phyloP scores from a whole-genome alignment of 2,329 filamentous ascomycete genomes.

The Rhinocladiella mackenziei region DNA sequence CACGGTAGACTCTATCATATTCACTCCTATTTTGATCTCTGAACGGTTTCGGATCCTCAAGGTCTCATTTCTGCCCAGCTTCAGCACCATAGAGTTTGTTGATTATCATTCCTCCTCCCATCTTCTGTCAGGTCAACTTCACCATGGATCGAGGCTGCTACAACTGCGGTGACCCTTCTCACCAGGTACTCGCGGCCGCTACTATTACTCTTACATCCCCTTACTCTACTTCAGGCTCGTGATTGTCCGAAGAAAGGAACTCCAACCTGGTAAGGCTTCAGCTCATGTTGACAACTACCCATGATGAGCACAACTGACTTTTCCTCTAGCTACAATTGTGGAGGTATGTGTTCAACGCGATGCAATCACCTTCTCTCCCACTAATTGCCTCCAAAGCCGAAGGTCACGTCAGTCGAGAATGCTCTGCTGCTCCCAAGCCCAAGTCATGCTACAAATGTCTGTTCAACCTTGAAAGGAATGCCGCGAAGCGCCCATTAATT shows the following conservation, averaged over 20 bases:
- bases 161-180: slow-evolving; percentile 47
- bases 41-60: too few relatives aligned
- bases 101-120: too few relatives aligned
- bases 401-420: slow-evolving; percentile 87
- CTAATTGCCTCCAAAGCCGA: slow-evolving; percentile 41
- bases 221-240: slow-evolving; percentile 57
- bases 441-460: slow-evolving; percentile 59
- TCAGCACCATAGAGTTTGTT: background rate
- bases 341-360: slow-evolving; percentile 60
- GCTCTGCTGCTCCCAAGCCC: slow-evolving; percentile 83
- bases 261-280: slow-evolving; percentile 77
- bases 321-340: slow-evolving; percentile 69
- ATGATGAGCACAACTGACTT: too few relatives aligned
- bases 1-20: too few relatives aligned
- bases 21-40: too few relatives aligned
- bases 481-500: slow-evolving; percentile 54
- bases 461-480: slow-evolving; percentile 11
- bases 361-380: slow-evolving; percentile 8
- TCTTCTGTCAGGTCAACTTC: too few relatives aligned
- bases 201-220: slow-evolving; percentile 12
- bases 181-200: slow-evolving; percentile 22
- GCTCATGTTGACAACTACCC: too few relatives aligned
- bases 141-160: slow-evolving; percentile 56
- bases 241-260: slow-evolving; percentile 82
- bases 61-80: too few relatives aligned